Evolutionary conservation across 2,329 filamentous ascomycete species (phyloP).

Genomic region (Penicillium brasilianum): DNA sequence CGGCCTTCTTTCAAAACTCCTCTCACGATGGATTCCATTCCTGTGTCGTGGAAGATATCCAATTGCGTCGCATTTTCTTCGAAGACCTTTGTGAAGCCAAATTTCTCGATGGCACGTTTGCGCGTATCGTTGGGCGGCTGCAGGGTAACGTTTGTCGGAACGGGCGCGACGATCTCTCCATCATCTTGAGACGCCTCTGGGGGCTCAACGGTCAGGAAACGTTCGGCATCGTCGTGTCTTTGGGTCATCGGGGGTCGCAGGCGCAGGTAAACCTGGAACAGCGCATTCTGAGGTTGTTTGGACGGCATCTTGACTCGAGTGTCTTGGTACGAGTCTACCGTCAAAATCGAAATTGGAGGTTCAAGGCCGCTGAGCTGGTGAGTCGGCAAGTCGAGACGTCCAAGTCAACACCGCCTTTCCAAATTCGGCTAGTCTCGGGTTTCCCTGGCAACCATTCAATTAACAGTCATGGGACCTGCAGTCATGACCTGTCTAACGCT

Average conservation of each 20-base stretch:
- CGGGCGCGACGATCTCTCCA: constrained; percentile 27
- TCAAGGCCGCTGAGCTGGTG: constrained; percentile 10
- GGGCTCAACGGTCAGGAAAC: constrained; percentile 79
- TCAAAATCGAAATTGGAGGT: constrained; percentile 16
- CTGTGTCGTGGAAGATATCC: constrained; percentile 82
- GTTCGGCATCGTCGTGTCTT: constrained; percentile 55
- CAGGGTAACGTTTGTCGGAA: constrained; percentile 72
- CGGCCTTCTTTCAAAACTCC: constrained; percentile 83
- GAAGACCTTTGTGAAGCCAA: constrained; percentile 92
- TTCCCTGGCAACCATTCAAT: constrained; percentile 18
- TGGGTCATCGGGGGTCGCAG: constrained; percentile 68
- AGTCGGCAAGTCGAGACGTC: constrained; percentile 16
- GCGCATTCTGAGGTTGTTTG: constrained; percentile 59
- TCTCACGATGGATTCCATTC: constrained; percentile 75
- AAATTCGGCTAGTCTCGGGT: constrained; percentile 10
- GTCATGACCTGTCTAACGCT: too few relatives aligned
- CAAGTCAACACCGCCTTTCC: constrained; percentile 19
- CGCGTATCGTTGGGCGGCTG: constrained; percentile 82
- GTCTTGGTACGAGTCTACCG: constrained; percentile 7
- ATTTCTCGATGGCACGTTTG: constrained; percentile 87
- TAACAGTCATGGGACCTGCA: neutral
- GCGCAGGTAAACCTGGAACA: constrained; percentile 92
- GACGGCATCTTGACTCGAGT: constrained; percentile 34
- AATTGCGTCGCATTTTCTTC: constrained; percentile 83
- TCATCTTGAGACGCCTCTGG: constrained; percentile 45